phyloP scores from a whole-genome alignment of 305 asterid genomes.

The Galium porrigens region DNA sequence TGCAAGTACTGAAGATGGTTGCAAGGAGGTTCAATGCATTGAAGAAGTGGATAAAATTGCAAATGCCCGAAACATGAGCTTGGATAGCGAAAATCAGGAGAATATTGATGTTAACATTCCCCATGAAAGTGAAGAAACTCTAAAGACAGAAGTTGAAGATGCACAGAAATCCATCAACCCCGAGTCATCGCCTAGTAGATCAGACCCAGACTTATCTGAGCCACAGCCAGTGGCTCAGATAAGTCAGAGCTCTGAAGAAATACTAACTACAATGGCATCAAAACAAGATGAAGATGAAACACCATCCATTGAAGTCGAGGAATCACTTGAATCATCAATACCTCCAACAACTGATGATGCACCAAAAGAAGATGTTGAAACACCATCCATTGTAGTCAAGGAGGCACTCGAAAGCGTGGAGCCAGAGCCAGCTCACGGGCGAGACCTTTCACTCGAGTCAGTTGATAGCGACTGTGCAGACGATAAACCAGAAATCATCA shows the following conservation, averaged over 20 bases:
- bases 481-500: slow-evolving; percentile 1
- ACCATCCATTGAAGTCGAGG: background rate
- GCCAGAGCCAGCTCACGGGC: background rate
- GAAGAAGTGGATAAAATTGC: slow-evolving; percentile 35
- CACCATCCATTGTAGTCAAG: slow-evolving; percentile 15
- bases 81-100: slow-evolving; percentile 18
- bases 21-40: slow-evolving; percentile 57
- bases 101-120: background rate
- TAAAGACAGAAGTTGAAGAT: slow-evolving; percentile 8
- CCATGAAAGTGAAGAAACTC: background rate
- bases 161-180: slow-evolving; percentile 3
- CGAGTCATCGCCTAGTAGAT: slow-evolving; percentile 31
- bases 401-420: slow-evolving; percentile 11
- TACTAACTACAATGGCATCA: slow-evolving; percentile 20
- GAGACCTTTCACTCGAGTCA: slow-evolving; percentile 2
- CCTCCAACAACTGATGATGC: background rate
- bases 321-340: background rate
- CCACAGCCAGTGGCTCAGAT: background rate
- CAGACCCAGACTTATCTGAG: slow-evolving; percentile 26
- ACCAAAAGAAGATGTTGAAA: background rate
- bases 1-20: slow-evolving; percentile 28
- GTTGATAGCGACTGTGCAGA: background rate
- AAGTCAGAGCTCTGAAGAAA: slow-evolving; percentile 22
- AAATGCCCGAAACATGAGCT: slow-evolving; percentile 12
- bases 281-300: slow-evolving; percentile 10